Base-by-base conservation (phyloP, 306 rosid genomes). In the Inga oerstediana region DNA sequence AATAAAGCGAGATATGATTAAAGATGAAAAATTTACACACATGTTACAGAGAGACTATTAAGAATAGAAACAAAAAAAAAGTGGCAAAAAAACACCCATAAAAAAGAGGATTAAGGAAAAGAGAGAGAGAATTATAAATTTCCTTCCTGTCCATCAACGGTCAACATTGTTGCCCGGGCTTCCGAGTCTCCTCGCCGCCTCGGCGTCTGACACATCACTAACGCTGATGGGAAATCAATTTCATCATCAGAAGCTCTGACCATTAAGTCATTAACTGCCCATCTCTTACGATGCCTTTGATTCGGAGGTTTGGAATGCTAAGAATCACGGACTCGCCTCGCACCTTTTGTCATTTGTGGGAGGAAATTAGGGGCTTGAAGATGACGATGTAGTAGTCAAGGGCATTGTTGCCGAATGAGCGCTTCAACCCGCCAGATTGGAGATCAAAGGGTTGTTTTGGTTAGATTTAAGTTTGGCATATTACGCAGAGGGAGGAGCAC, bases 201-300 rank as follows among this genome's bases (percentile, higher is more conserved):
- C 48, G 12, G 48, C 48, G 81, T 39, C 79, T 0, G 84, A 83
- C 13, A 56, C 44, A 44, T 43, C 51, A 6, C 73, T 76, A 74
- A 80, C 72, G 4, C 65, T 5, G 37, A 6, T 83, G 84, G 85
- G 79, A 80, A 81, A 13, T 88, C 61, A 78, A 72, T 30, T 44
- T 85, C 54, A 49, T 80, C 27, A 58, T 73, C 19, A 39, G 65
- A 32, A 83, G 81, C 77, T 79, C 84, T 11, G 83, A 83, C 80
- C 83, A 30, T 59, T 74, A 67, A 46, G 34, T 83, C 83, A 30
- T 59, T 74, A 67, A 46, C 41, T 83, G 32, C 27, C 13, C 3
- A 41, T 83, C 44, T 22, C 46, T 51, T 80, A 83, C 82, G 70
- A 82, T 75, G 13, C 41, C 10, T 45, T 88, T 35, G 8, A 39